A percentile compares a stretch with the other conserved stretches of the same genome.
Conservation (phyloP, 2,329 filamentous ascomycete genomes). For the Hymenoscyphus repandus region DNA sequence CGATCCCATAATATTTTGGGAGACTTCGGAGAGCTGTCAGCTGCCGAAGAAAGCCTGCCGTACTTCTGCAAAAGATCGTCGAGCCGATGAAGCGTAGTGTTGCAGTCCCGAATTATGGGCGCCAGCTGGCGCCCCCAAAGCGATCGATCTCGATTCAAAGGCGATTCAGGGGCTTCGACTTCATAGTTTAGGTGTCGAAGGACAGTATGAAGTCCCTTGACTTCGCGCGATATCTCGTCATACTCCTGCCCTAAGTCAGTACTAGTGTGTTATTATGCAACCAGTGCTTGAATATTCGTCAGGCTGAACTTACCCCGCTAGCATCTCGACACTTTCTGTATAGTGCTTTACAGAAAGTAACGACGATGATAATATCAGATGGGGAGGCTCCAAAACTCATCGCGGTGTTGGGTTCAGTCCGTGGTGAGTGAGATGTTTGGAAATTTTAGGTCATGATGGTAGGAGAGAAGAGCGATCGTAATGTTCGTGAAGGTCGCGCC, state of each 20-base stretch:
- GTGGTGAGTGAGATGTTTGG: background rate
- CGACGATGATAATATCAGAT: conserved; percentile 48
- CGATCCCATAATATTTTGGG: conserved; percentile 23
- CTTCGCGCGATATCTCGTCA: conserved; percentile 42
- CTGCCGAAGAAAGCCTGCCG: conserved; percentile 24
- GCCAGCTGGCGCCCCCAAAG: conserved; percentile 46
- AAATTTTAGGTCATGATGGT: background rate
- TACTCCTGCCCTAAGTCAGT: conserved; percentile 35
- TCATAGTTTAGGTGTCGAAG: conserved; percentile 55
- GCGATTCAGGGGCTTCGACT: conserved; percentile 50
- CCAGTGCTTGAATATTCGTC: background rate
- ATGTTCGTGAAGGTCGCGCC: too few relatives aligned
- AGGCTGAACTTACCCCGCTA: conserved; percentile 25
- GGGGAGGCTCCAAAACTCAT: conserved; percentile 30
- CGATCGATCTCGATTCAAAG: conserved; percentile 42
- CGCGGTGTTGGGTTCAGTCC: background rate
- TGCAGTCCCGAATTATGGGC: conserved; percentile 49
- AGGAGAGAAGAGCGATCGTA: background rate
- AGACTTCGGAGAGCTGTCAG: conserved; percentile 11
- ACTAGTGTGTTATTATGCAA: background rate
- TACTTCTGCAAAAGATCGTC: conserved; percentile 47
- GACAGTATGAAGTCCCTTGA: conserved; percentile 49
- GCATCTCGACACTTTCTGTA: conserved; percentile 49
- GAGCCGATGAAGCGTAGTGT: conserved; percentile 50
- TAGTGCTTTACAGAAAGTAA: conserved; percentile 49